Conservation (phyloP, 345 rosid genomes). For the Trapa incisa region DNA sequence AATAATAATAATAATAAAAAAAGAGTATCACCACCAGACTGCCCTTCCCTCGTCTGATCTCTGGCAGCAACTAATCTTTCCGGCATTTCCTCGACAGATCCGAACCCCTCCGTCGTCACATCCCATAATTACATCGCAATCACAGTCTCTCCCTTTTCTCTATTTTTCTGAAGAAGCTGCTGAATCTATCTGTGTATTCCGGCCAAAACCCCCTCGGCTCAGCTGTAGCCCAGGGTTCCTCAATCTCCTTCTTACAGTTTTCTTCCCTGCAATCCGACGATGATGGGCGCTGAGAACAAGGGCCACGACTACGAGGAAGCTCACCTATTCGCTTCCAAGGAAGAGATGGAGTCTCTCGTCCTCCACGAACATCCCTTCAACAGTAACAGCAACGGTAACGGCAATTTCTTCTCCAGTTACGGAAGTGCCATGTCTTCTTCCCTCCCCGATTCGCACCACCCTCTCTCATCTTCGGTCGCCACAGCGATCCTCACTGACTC, state of each 20-base stretch:
- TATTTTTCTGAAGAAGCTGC: background rate
- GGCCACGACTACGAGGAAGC: slow-evolving; percentile 39
- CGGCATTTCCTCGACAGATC: background rate
- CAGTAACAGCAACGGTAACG: slow-evolving; percentile 6
- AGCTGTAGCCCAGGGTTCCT: too few relatives aligned
- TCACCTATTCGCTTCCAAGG: slow-evolving; percentile 33
- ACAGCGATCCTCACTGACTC: slow-evolving; percentile 38
- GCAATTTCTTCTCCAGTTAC: slow-evolving; percentile 27
- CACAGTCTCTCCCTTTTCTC: background rate
- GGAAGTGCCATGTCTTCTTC: slow-evolving; percentile 62
- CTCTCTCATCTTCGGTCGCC: slow-evolving; percentile 22
- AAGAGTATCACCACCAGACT: too few relatives aligned
- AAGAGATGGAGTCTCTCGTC: slow-evolving; percentile 59
- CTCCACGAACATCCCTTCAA: slow-evolving; percentile 23
- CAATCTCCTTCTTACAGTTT: background rate
- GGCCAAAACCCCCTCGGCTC: background rate
- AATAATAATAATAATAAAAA: too few relatives aligned
- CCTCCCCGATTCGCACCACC: slow-evolving; percentile 39
- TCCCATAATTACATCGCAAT: background rate
- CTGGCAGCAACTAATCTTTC: too few relatives aligned
- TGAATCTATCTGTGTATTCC: too few relatives aligned
- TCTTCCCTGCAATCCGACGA: slow-evolving; percentile 9
- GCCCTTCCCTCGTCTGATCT: too few relatives aligned
- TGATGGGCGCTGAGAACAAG: slow-evolving; percentile 84
- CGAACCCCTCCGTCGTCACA: background rate